Evolutionary conservation across 306 rosid genomes (phyloP).

Genomic region (Quercus berberidifolia): DNA sequence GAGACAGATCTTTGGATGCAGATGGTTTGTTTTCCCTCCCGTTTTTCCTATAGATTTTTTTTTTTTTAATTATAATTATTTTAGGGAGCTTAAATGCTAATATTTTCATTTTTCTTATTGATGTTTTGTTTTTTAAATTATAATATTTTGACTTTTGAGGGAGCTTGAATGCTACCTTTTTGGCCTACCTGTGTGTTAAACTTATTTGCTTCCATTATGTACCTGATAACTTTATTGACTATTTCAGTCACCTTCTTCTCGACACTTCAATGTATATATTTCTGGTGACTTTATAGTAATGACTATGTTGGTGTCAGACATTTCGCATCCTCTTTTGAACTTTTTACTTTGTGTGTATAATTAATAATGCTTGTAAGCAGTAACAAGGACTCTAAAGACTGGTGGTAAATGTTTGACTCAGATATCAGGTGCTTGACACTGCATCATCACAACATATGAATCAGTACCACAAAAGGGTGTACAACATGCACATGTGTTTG

Average conservation of each 20-base stretch:
- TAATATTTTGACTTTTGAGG: not conserved
- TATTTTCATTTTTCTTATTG: not conserved
- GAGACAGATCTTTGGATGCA: not conserved
- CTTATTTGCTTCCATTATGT: not conserved
- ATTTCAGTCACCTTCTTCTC: not conserved
- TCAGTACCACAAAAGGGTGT: not conserved
- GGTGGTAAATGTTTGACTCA: not conserved
- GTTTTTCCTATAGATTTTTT: not conserved
- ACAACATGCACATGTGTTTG: not conserved
- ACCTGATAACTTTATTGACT: not conserved
- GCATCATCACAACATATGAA: not conserved
- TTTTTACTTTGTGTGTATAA: not conserved
- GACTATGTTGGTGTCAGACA: not conserved
- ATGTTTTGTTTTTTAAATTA: not conserved
- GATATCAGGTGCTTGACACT: not conserved
- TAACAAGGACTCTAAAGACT: not conserved
- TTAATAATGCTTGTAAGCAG: not conserved
- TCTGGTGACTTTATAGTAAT: not conserved
- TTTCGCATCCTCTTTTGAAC: not conserved
- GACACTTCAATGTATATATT: not conserved
- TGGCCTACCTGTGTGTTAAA: not conserved
- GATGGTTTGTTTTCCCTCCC: not conserved
- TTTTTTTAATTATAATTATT: not conserved
- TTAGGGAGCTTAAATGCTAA: not conserved
- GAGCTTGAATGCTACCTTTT: not conserved